phyloP scores from a whole-genome alignment of 371 early-diverging fungal species.

The Saksenaea oblongispora region DNA sequence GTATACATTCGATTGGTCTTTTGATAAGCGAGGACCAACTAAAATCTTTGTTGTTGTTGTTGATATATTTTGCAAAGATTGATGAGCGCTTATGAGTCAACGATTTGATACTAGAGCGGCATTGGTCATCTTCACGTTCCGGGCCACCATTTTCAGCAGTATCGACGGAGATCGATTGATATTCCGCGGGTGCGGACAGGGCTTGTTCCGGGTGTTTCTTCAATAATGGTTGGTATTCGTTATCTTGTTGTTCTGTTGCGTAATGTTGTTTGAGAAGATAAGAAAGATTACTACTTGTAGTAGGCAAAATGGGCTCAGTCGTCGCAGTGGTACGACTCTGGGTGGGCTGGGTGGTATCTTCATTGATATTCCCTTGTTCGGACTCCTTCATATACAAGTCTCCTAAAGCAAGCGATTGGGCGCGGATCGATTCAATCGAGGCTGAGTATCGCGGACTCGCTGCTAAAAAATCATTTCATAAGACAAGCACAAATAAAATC shows the following conservation, averaged over 20 bases:
- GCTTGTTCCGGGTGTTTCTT: neutral
- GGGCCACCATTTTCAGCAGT: neutral
- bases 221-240: constrained; percentile 3
- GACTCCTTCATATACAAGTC: constrained; percentile 29
- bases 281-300: neutral
- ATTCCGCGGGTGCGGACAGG: constrained; percentile 4
- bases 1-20: constrained; percentile 65
- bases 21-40: constrained; percentile 2
- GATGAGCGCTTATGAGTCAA: neutral
- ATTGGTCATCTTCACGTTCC: neutral
- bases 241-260: neutral
- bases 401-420: constrained; percentile 58
- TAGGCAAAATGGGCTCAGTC: neutral
- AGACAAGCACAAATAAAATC: constrained; percentile 25
- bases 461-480: constrained; percentile 9
- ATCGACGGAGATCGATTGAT: constrained; percentile 3
- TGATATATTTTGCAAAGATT: neutral
- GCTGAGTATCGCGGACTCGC: constrained; percentile 40
- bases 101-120: neutral
- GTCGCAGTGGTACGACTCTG: neutral
- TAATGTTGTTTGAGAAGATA: neutral
- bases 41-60: neutral
- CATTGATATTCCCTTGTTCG: neutral
- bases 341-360: neutral
- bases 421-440: constrained; percentile 55